phyloP scores from a whole-genome alignment of 192 early-diverging fungal species.

The Coemansia sp. region DNA sequence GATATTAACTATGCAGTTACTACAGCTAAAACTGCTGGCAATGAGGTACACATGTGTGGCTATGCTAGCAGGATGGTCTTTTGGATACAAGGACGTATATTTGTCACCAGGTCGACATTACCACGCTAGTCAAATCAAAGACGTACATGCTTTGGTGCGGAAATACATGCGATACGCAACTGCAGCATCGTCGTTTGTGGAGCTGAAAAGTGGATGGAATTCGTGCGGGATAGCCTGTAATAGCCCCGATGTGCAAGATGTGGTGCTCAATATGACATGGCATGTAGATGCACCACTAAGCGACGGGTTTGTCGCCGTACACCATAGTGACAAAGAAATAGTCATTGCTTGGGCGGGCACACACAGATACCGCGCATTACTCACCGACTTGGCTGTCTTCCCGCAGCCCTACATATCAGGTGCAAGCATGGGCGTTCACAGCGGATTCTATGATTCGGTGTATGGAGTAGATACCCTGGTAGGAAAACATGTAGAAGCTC shows the following conservation, averaged over 20 bases:
- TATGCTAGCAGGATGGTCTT: background rate
- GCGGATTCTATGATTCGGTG: slow-evolving; percentile 40
- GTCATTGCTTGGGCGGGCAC: slow-evolving; percentile 48
- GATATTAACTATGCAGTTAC: background rate
- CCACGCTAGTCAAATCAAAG: slow-evolving; percentile 21
- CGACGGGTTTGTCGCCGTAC: slow-evolving; percentile 39
- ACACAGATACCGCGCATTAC: slow-evolving; percentile 44
- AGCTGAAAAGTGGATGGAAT: slow-evolving; percentile 31
- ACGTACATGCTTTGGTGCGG: slow-evolving; percentile 29
- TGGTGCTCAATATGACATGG: slow-evolving; percentile 47
- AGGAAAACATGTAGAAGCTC: slow-evolving; percentile 3
- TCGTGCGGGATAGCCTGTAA: slow-evolving; percentile 43
- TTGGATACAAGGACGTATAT: slow-evolving; percentile 22
- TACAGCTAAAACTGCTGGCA: background rate
- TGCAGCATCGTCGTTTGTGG: slow-evolving; percentile 49
- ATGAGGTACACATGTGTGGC: background rate
- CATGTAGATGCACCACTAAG: slow-evolving; percentile 39
- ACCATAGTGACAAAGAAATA: slow-evolving; percentile 30
- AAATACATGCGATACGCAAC: slow-evolving; percentile 54
- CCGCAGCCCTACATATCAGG: slow-evolving; percentile 30
- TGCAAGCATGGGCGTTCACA: slow-evolving; percentile 28
- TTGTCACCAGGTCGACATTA: slow-evolving; percentile 35
- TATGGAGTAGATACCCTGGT: slow-evolving; percentile 13
- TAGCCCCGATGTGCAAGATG: slow-evolving; percentile 40
- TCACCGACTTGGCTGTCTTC: slow-evolving; percentile 42